Evolutionary conservation across 371 early-diverging fungal genomes (phyloP), one percentile per base, ranked within the genome.

Genomic region (Mortierella sp.): DNA sequence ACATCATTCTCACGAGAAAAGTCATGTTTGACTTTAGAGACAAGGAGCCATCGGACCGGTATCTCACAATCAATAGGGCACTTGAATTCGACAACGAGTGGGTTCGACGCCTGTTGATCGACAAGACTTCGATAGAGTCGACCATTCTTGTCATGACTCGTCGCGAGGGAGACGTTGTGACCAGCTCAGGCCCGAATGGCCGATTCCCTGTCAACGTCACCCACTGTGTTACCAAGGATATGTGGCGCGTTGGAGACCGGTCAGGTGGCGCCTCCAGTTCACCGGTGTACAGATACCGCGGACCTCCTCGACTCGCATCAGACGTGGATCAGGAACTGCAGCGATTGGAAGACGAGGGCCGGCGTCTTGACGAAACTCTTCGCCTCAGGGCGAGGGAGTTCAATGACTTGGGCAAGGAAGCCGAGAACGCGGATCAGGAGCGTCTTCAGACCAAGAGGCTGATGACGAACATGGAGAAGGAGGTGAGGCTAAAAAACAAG

Each of bases 41-140:
- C 78, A 96, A 96, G 38, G 95, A 97, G 79, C 97, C 98, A 1
- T 92, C 92, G 70, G 42, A 77, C 11, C 10, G 83, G 14, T 93
- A 88, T 73, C 54, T 94, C 42, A 97, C 98, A 0, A 91, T 96
- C 13, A 88, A 96, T 50, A 90, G 96, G 10, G 92, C 89, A 0
- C 78, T 98, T 21, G 90, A 95, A 58, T 91, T 97, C 75, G 84
- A 90, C 45, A 88, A 97, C 76, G 94, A 94, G 72, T 90, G 94
- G 81, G 97, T 97, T 13, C 93, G 94, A 54, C 91, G 95, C 1
- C 94, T 94, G 79, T 84, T 99, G 78, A 94, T 98, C 80, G 92
- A 95, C 60, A 84, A 92, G 54, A 90, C 89, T 80, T 84, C 89
- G 47, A 96, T 97, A 78, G 98, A 99, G 85, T 91, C 93, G 34